Percentiles rank a stretch among this genome's conserved stretches.
These are phyloP conservation scores for Psophocarpus tetragonolobus DNA, from an alignment of 306 rosid genomes.

Conservation along the genomic window DNA sequence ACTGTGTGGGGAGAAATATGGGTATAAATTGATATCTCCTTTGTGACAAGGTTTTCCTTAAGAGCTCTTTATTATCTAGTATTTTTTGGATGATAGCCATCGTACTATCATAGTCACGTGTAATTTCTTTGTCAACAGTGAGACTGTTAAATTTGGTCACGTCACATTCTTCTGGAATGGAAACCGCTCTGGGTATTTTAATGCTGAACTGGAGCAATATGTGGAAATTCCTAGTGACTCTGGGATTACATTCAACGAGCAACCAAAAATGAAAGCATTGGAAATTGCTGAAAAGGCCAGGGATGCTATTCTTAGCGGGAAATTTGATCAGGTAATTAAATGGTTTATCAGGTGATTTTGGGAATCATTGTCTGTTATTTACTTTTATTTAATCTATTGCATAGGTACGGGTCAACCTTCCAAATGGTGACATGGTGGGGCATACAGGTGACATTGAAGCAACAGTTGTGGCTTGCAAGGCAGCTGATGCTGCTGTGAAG, in stretches of 20 bases:
- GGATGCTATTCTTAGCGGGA: constrained; percentile 83
- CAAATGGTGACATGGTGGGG: constrained; percentile 98
- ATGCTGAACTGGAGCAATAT: constrained; percentile 72
- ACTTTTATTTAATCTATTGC: constrained; percentile 16
- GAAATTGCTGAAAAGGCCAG: constrained; percentile 90
- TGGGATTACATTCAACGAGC: constrained; percentile 87
- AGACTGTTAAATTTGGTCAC: constrained; percentile 97
- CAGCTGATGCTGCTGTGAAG: constrained; percentile 93
- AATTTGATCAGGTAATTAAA: constrained; percentile 61
- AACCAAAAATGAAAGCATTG: constrained; percentile 93
- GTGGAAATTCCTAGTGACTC: constrained; percentile 92
- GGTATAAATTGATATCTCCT: neutral
- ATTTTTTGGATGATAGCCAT: constrained; percentile 11
- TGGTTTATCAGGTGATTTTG: neutral
- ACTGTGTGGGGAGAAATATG: neutral
- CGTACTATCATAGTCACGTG: neutral
- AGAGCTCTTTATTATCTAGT: neutral
- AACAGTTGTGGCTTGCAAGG: constrained; percentile 96
- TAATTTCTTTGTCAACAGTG: constrained; percentile 51
- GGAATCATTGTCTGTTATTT: constrained; percentile 18
- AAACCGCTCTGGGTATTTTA: constrained; percentile 90
- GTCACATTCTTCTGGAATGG: constrained; percentile 99
- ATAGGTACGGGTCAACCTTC: constrained; percentile 94
- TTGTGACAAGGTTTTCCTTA: neutral
- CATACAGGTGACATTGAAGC: constrained; percentile 91